phyloP scores from a whole-genome alignment of 768 basidiomycete species.

The Boletus pseudo-olivaceus region DNA sequence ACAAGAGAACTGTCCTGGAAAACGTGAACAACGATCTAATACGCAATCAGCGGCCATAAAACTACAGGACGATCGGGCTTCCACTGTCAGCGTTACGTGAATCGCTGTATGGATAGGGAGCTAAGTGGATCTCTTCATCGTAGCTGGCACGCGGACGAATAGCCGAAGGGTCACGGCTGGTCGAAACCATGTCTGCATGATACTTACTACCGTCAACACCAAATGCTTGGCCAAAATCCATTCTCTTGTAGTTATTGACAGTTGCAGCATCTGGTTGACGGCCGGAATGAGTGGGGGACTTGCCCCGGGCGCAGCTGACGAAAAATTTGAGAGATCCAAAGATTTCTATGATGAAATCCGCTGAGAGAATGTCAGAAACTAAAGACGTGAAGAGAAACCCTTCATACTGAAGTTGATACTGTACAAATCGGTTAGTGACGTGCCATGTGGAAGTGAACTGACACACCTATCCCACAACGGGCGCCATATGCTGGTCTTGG shows the following conservation, averaged over 20 bases:
- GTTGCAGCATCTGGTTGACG: constrained; percentile 17
- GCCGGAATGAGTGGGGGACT: constrained; percentile 22
- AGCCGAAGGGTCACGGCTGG: constrained; percentile 5
- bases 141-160: constrained; percentile 29
- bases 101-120: constrained; percentile 33
- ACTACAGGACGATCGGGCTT: constrained; percentile 5
- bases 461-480: constrained; percentile 64
- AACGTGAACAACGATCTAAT: background rate
- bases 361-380: constrained; percentile 31
- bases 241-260: constrained; percentile 26
- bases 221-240: constrained; percentile 40
- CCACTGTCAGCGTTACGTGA: constrained; percentile 1
- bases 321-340: constrained; percentile 60
- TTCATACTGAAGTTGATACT: constrained; percentile 47
- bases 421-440: constrained; percentile 3
- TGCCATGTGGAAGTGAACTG: background rate
- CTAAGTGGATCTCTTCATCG: constrained; percentile 40
- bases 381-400: background rate
- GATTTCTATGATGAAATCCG: constrained; percentile 69
- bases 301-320: constrained; percentile 37
- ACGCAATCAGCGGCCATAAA: background rate
- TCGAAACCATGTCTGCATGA: constrained; percentile 4
- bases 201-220: constrained; percentile 28
- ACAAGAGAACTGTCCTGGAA: background rate
- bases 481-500: constrained; percentile 57